phyloP scores from a whole-genome alignment of 148 eudicot species.

The Salicornia ramosissima region DNA sequence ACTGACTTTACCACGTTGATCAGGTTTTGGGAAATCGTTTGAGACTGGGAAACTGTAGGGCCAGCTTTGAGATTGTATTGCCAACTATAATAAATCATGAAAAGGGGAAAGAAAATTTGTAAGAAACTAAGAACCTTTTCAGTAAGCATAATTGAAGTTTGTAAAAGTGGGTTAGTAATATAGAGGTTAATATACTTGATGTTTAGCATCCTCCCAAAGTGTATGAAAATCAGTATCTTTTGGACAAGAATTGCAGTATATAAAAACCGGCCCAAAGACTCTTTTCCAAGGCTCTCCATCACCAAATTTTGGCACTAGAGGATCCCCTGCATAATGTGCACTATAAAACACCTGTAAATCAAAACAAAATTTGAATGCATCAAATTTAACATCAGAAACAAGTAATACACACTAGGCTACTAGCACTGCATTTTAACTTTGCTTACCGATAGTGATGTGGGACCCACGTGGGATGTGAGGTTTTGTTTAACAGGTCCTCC shows the following conservation, averaged over 20 bases:
- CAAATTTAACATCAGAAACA: constrained; percentile 11
- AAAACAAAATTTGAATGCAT: constrained; percentile 9
- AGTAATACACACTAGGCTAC: not conserved
- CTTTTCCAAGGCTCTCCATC: constrained; percentile 86
- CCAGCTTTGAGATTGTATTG: constrained; percentile 61
- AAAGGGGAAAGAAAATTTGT: not conserved
- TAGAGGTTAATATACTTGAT: constrained; percentile 44
- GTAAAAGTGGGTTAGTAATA: not conserved
- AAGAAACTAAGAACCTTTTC: not conserved
- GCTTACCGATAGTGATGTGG: constrained; percentile 69
- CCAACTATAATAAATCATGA: constrained; percentile 28
- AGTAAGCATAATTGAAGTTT: not conserved
- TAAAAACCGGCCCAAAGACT: constrained; percentile 91
- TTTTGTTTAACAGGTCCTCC: constrained; percentile 82
- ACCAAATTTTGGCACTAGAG: constrained; percentile 56
- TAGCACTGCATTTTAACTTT: not conserved
- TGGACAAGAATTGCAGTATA: constrained; percentile 59
- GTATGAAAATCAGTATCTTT: constrained; percentile 47
- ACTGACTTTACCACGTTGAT: constrained; percentile 55
- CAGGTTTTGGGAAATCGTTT: constrained; percentile 63
- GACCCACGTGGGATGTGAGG: constrained; percentile 83
- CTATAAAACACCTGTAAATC: constrained; percentile 69
- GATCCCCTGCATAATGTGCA: constrained; percentile 81
- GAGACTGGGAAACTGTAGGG: constrained; percentile 83
- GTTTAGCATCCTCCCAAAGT: constrained; percentile 90